Evolutionary conservation across 805 yeast genomes (phyloP).

Genomic region (Lipomyces anomalus): DNA sequence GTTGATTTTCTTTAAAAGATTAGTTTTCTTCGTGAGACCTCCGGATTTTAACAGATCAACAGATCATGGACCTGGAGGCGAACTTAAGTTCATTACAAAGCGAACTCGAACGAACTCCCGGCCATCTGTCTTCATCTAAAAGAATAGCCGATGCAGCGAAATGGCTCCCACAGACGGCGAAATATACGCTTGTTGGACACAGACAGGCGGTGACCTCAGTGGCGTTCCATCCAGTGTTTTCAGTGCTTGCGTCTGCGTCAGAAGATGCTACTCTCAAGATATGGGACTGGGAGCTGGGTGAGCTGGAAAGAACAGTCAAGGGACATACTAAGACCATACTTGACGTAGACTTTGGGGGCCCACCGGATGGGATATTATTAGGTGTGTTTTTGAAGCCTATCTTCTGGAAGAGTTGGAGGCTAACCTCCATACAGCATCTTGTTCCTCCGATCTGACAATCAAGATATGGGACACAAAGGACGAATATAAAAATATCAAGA

Average conservation of each 20-base stretch:
- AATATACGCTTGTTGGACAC: slow-evolving; percentile 46
- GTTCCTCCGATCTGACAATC: slow-evolving; percentile 49
- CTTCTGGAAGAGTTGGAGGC: slow-evolving; percentile 6
- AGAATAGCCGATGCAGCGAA: slow-evolving; percentile 32
- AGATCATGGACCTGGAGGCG: slow-evolving; percentile 55
- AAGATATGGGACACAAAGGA: slow-evolving; percentile 63
- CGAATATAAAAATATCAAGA: slow-evolving; percentile 49
- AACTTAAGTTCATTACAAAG: slow-evolving; percentile 43
- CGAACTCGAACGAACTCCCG: slow-evolving; percentile 32
- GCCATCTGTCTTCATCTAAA: slow-evolving; percentile 35
- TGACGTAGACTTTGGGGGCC: slow-evolving; percentile 51
- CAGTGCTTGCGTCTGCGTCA: slow-evolving; percentile 58
- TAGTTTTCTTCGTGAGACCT: neutral
- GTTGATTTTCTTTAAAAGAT: slow-evolving; percentile 32
- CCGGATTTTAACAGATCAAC: neutral
- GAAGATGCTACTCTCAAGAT: slow-evolving; percentile 66
- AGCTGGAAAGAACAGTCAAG: slow-evolving; percentile 55
- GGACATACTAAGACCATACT: slow-evolving; percentile 76
- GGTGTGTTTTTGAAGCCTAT: slow-evolving; percentile 4
- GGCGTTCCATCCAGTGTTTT: slow-evolving; percentile 69
- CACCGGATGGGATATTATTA: slow-evolving; percentile 2
- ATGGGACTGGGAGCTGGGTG: slow-evolving; percentile 65
- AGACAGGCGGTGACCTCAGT: slow-evolving; percentile 55
- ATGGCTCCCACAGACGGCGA: slow-evolving; percentile 59
- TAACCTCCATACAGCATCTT: slow-evolving; percentile 39